phyloP scores from a whole-genome alignment of 1,284 basidiomycete species.

The Moniliophthora roreri region DNA sequence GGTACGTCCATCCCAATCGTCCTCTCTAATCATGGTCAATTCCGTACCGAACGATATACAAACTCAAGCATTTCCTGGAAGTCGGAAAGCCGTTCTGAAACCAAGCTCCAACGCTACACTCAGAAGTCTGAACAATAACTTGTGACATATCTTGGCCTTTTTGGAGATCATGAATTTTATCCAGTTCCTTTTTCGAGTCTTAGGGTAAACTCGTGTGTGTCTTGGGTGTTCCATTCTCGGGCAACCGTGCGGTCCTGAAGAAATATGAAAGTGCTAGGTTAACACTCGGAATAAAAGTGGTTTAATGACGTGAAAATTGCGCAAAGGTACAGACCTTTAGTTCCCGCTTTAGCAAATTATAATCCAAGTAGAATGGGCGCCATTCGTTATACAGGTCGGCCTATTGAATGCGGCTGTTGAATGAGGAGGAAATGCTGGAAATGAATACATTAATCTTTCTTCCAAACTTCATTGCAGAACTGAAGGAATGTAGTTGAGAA shows the following conservation, averaged over 20 bases:
- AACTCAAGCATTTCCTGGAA: conserved; percentile 96
- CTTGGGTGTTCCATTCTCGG: conserved; percentile 68
- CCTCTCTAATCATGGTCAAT: conserved; percentile 91
- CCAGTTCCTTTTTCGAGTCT: conserved; percentile 86
- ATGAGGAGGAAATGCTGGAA: conserved; percentile 2
- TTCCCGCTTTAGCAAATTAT: conserved; percentile 85
- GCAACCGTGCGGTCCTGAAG: conserved; percentile 57
- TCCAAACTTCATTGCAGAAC: conserved; percentile 78
- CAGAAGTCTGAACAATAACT: too few species aligned
- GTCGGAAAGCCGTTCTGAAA: conserved; percentile 91
- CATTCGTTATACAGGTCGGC: conserved; percentile 87
- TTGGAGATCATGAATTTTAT: conserved; percentile 98
- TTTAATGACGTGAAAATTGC: neutral
- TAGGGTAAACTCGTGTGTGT: conserved; percentile 80
- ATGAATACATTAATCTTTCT: conserved; percentile 74
- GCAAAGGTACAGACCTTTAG: conserved; percentile 61
- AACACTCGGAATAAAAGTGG: neutral
- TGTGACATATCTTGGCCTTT: conserved; percentile 71
- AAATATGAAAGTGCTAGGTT: conserved; percentile 2
- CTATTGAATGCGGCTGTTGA: conserved; percentile 39
- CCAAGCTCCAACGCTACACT: conserved; percentile 2
- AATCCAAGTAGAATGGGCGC: conserved; percentile 89
- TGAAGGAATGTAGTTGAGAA: neutral
- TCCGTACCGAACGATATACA: conserved; percentile 98
- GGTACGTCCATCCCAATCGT: conserved; percentile 89